These are phyloP conservation scores for Plasmodium chabaudi DNA, from an alignment of 169 alveolate genomes.

Conservation along the genomic window DNA sequence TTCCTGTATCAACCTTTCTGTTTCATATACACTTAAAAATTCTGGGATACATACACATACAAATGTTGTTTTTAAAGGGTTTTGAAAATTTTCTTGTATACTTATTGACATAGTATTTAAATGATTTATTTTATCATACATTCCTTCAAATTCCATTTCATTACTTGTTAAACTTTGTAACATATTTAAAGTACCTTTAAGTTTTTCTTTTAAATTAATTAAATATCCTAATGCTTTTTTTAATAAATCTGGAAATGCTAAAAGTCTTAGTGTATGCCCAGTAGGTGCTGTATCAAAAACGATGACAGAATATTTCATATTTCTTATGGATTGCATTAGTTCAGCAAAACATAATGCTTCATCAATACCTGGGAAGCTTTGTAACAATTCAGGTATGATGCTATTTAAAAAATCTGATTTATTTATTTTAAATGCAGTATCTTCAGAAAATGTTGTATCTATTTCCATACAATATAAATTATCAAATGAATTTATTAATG, in stretches of 20 bases:
- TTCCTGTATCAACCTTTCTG: constrained; percentile 97
- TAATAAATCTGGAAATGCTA: constrained; percentile 96
- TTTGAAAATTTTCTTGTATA: constrained; percentile 88
- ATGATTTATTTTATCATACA: constrained; percentile 87
- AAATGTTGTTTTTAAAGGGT: constrained; percentile 94
- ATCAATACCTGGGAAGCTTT: constrained; percentile 98
- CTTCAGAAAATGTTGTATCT: constrained; percentile 89
- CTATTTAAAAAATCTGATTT: constrained; percentile 80
- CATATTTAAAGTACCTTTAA: constrained; percentile 80
- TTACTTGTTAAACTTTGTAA: constrained; percentile 37
- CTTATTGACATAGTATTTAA: constrained; percentile 87
- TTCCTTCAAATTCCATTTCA: constrained; percentile 58
- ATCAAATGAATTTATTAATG: constrained; percentile 94
- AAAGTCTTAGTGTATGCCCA: constrained; percentile 98
- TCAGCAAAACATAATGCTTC: constrained; percentile 98
- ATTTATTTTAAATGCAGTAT: constrained; percentile 84
- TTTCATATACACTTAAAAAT: constrained; percentile 97
- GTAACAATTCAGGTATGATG: constrained; percentile 92
- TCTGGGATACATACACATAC: constrained; percentile 99
- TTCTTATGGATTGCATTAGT: constrained; percentile 95
- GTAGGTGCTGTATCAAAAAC: constrained; percentile 99
- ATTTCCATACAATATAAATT: constrained; percentile 97
- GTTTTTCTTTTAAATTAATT: constrained; percentile 87
- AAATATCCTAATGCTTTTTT: constrained; percentile 95
- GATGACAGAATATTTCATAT: constrained; percentile 93